Evolutionary conservation across 805 yeast species (phyloP).

Genomic region (Komagataella pseudopastoris): DNA sequence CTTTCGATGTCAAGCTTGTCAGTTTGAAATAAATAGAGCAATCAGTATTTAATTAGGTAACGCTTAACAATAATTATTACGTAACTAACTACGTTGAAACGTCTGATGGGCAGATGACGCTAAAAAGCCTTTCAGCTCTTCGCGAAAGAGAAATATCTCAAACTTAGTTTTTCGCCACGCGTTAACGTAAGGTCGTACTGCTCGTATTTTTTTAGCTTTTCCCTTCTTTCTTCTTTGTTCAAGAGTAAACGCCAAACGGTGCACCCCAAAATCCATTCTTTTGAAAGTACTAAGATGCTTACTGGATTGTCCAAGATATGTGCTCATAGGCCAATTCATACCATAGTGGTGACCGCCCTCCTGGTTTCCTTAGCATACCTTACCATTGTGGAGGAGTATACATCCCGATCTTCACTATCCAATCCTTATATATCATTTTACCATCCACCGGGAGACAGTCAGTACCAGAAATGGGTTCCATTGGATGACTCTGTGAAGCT

Average conservation of each 20-base stretch:
- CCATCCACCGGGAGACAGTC: conserved; percentile 19
- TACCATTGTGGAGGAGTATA: conserved; percentile 56
- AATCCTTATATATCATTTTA: conserved; percentile 16
- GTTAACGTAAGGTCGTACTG: background rate
- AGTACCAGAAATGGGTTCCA: conserved; percentile 31
- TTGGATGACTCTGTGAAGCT: conserved; percentile 24
- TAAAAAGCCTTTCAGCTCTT: background rate
- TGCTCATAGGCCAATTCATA: conserved; percentile 79
- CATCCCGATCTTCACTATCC: conserved; percentile 9
- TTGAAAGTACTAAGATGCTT: background rate
- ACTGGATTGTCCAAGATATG: conserved; percentile 27
- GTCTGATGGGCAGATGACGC: background rate
- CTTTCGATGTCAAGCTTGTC: conserved; percentile 91
- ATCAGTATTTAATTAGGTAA: background rate
- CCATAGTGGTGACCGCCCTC: conserved; percentile 57
- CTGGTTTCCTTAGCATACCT: conserved; percentile 74
- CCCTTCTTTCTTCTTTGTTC: background rate
- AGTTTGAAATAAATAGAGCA: conserved; percentile 51
- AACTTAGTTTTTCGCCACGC: background rate
- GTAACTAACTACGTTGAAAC: background rate
- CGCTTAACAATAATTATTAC: background rate
- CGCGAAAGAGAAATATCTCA: background rate
- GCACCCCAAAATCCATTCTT: background rate
- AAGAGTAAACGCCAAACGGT: background rate
- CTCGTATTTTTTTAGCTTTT: background rate